These are phyloP conservation scores for Lonicera japonica DNA, from an alignment of 129 eudicot genomes.

Conservation along the genomic window DNA sequence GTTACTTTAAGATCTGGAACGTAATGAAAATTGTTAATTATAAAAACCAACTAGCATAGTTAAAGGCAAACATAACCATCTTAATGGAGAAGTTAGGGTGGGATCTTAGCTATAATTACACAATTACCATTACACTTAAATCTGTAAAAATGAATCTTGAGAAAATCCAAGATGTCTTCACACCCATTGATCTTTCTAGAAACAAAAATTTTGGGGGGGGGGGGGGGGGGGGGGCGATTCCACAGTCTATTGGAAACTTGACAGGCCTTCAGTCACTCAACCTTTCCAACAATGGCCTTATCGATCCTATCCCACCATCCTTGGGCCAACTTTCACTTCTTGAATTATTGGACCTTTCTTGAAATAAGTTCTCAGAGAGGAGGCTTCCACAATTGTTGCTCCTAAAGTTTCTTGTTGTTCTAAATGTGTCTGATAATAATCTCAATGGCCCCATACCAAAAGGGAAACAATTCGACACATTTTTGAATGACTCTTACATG, in stretches of 20 bases:
- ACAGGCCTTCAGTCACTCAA: conserved; percentile 4
- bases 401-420: neutral
- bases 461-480: neutral
- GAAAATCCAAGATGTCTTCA: neutral
- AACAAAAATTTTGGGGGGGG: conserved; percentile 16
- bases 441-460: neutral
- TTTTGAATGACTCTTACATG: neutral
- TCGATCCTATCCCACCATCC: neutral
- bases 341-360: conserved; percentile 11
- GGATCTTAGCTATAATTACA: neutral
- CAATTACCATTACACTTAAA: neutral
- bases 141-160: neutral
- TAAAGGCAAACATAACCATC: neutral
- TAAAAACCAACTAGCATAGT: neutral
- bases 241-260: conserved; percentile 9
- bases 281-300: conserved; percentile 17
- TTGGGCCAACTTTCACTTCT: neutral
- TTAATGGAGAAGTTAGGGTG: neutral
- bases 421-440: conserved; percentile 5
- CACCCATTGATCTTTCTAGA: conserved; percentile 14
- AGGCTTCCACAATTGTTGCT: neutral
- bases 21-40: neutral
- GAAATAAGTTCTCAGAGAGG: conserved; percentile 3
- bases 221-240: conserved; percentile 16
- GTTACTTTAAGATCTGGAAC: neutral